phyloP scores from a whole-genome alignment of 2,329 filamentous ascomycete genomes.

The Botrytis fragariae region DNA sequence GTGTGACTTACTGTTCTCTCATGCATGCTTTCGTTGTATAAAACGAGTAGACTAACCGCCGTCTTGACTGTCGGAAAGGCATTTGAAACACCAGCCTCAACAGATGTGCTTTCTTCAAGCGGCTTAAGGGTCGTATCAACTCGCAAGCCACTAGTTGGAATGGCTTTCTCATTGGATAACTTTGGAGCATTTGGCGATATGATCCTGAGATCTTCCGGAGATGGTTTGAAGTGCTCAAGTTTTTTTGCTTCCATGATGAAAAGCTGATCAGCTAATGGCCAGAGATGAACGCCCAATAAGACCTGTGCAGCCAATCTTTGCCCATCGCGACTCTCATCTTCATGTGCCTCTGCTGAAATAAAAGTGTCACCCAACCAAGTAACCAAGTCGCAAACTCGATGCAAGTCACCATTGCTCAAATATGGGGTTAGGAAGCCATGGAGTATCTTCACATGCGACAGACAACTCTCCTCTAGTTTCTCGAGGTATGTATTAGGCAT shows the following conservation, averaged over 20 bases:
- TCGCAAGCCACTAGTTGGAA: conserved; percentile 8
- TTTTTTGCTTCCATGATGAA: conserved; percentile 37
- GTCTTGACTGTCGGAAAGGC: conserved; percentile 57
- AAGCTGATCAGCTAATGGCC: conserved; percentile 35
- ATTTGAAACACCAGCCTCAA: conserved; percentile 54
- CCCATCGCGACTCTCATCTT: conserved; percentile 32
- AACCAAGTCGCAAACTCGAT: conserved; percentile 33
- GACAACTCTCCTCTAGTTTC: conserved; percentile 33
- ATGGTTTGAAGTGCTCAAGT: conserved; percentile 36
- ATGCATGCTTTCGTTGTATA: conserved; percentile 52
- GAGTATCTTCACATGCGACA: conserved; percentile 35
- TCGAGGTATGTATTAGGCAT: conserved; percentile 33
- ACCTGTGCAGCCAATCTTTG: conserved; percentile 31
- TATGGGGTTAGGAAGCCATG: conserved; percentile 33
- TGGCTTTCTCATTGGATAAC: not conserved
- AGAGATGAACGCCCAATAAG: conserved; percentile 35
- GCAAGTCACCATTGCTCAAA: conserved; percentile 33
- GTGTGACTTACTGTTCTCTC: conserved; percentile 35
- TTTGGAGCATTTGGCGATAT: not conserved
- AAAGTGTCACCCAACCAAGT: conserved; percentile 37
- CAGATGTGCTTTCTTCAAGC: conserved; percentile 54
- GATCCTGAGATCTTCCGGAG: conserved; percentile 32
- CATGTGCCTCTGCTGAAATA: conserved; percentile 31
- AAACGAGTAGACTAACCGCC: conserved; percentile 56
- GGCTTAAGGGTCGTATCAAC: conserved; percentile 38